phyloP scores from a whole-genome alignment of 768 basidiomycete species.

The Podaxis sp. region DNA sequence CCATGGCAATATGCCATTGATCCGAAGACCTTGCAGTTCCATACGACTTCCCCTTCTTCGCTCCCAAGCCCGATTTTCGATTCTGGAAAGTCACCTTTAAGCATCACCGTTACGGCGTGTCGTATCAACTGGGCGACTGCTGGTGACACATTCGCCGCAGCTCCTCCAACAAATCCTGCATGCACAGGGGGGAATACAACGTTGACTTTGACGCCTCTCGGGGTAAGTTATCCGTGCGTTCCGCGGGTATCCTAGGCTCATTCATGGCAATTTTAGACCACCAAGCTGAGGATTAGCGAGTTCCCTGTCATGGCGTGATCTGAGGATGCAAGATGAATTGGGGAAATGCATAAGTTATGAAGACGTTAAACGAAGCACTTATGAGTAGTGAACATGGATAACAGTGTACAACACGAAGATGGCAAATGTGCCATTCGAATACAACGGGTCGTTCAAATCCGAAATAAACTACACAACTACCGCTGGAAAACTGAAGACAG shows the following conservation, averaged over 20 bases:
- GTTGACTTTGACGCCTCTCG: constrained; percentile 47
- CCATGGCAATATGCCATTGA: constrained; percentile 59
- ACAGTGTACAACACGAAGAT: background rate
- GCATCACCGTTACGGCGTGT: constrained; percentile 50
- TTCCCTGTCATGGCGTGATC: constrained; percentile 31
- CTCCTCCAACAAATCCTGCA: constrained; percentile 43
- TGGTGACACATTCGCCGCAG: constrained; percentile 48
- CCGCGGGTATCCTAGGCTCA: background rate
- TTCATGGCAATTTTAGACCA: constrained; percentile 24
- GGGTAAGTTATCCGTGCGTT: constrained; percentile 34
- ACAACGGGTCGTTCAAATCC: background rate
- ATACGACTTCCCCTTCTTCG: constrained; percentile 30
- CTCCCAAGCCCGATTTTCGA: constrained; percentile 51
- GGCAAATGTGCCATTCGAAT: background rate
- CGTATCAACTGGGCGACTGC: constrained; percentile 45
- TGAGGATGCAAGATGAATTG: background rate
- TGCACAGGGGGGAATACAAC: constrained; percentile 43
- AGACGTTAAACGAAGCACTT: background rate
- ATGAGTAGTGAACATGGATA: background rate
- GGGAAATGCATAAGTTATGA: background rate
- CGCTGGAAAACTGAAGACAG: background rate
- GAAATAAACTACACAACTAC: background rate
- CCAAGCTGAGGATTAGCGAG: constrained; percentile 42
- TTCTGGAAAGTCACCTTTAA: constrained; percentile 45
- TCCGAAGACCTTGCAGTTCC: constrained; percentile 41